Evolutionary conservation across 345 rosid species (phyloP).

Genomic region (Populus deltoides): DNA sequence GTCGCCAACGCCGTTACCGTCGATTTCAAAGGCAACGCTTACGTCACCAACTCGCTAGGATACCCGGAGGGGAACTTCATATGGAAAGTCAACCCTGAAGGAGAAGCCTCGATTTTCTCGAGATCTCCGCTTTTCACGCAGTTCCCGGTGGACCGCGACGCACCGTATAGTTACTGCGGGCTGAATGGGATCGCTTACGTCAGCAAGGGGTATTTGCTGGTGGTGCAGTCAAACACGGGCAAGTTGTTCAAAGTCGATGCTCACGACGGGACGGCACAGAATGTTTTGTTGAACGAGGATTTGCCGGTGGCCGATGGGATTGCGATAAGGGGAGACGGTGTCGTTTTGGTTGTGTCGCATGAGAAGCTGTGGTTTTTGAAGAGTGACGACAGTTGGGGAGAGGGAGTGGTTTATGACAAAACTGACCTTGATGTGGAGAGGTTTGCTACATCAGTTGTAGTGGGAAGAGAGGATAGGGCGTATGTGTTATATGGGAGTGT

Average conservation of each 20-base stretch:
- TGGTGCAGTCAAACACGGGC: conserved; percentile 82
- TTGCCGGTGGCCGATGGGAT: conserved; percentile 59
- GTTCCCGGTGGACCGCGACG: conserved; percentile 39
- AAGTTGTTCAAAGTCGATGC: conserved; percentile 78
- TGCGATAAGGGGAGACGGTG: conserved; percentile 60
- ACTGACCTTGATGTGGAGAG: too few species aligned
- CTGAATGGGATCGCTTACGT: conserved; percentile 70
- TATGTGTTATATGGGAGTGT: too few species aligned
- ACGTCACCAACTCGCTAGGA: conserved; percentile 56
- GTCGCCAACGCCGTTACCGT: conserved; percentile 69
- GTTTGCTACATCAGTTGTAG: too few species aligned
- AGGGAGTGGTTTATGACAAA: too few species aligned
- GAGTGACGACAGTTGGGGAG: too few species aligned
- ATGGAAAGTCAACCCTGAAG: conserved; percentile 69
- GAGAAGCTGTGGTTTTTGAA: too few species aligned
- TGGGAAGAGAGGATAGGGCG: too few species aligned
- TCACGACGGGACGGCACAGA: conserved; percentile 59
- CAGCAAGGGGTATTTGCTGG: conserved; percentile 75
- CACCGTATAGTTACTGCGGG: conserved; percentile 47
- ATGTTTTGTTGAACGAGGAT: conserved; percentile 46
- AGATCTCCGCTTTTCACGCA: conserved; percentile 47
- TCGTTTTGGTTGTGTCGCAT: conserved; percentile 44
- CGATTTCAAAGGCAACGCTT: conserved; percentile 74
- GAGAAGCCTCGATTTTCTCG: conserved; percentile 68
- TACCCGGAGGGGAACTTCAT: conserved; percentile 64